phyloP scores from a whole-genome alignment of 805 yeast genomes.

The Yarrowia porcina region DNA sequence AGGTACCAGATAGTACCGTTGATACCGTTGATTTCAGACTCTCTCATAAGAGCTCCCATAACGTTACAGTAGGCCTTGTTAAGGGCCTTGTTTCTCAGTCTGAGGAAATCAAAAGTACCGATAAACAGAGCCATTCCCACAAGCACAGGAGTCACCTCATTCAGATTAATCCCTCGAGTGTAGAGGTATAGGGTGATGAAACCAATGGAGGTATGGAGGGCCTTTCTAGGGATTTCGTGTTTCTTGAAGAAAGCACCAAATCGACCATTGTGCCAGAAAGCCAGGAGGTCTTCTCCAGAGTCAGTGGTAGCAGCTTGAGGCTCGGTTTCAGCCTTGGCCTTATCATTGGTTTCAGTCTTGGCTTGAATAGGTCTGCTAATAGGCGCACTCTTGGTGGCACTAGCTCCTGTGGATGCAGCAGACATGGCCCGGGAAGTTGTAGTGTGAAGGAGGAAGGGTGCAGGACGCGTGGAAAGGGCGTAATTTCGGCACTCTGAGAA shows the following conservation, averaged over 20 bases:
- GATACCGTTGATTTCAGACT: slow-evolving; percentile 59
- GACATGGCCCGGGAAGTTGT: not conserved
- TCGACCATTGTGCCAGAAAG: slow-evolving; percentile 27
- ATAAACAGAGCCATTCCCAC: slow-evolving; percentile 53
- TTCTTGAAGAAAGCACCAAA: slow-evolving; percentile 59
- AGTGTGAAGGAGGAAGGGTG: not conserved
- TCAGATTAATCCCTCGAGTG: slow-evolving; percentile 54
- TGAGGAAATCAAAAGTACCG: slow-evolving; percentile 59
- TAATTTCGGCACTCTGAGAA: not conserved
- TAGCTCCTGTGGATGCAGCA: slow-evolving; percentile 9
- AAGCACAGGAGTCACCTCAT: slow-evolving; percentile 59
- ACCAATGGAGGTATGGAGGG: slow-evolving; percentile 86
- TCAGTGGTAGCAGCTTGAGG: too few species aligned
- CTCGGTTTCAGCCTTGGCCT: not conserved
- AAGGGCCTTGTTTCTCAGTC: slow-evolving; percentile 60
- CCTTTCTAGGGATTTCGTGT: slow-evolving; percentile 87
- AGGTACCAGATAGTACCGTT: slow-evolving; percentile 91
- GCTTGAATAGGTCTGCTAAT: not conserved
- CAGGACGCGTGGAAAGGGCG: not conserved
- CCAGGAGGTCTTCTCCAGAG: slow-evolving; percentile 4
- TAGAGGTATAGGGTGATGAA: slow-evolving; percentile 73
- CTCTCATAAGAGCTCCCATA: slow-evolving; percentile 83
- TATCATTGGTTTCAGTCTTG: not conserved
- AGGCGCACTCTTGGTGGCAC: slow-evolving; percentile 16
- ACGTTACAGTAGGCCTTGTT: slow-evolving; percentile 63